A percentile compares a stretch with the other conserved stretches of the same genome.
phyloP scores from a whole-genome alignment of 768 basidiomycete species.

The Tylopilus felleus region DNA sequence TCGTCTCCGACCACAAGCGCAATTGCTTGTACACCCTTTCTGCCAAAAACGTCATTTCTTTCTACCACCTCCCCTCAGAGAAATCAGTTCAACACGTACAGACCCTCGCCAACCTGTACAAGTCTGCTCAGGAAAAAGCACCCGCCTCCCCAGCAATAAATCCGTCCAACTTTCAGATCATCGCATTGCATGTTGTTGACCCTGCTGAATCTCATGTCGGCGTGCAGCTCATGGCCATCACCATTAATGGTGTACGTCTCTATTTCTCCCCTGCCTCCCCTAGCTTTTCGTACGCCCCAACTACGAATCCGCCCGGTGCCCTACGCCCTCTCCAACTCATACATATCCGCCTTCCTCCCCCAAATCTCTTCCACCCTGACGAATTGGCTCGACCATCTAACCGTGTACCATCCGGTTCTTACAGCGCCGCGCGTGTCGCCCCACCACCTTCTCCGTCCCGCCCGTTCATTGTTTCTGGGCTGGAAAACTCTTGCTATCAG shows the following conservation, averaged over 20 bases:
- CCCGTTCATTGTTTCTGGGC: constrained; percentile 53
- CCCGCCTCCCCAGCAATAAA: constrained; percentile 72
- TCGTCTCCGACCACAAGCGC: constrained; percentile 65
- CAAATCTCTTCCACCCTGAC: constrained; percentile 74
- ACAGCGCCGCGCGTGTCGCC: constrained; percentile 42
- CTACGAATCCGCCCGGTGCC: constrained; percentile 25
- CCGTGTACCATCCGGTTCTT: constrained; percentile 40
- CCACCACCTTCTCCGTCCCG: constrained; percentile 46
- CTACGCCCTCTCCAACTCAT: constrained; percentile 55
- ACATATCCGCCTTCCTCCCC: constrained; percentile 78
- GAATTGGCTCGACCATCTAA: constrained; percentile 54
- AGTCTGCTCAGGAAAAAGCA: constrained; percentile 75
- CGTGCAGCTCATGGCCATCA: constrained; percentile 77
- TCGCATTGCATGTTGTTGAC: constrained; percentile 66
- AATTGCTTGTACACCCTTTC: constrained; percentile 79
- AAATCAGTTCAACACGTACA: constrained; percentile 71
- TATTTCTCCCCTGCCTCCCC: constrained; percentile 67
- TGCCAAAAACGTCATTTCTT: constrained; percentile 57
- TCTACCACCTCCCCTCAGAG: constrained; percentile 62
- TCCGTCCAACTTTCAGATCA: constrained; percentile 66
- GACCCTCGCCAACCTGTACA: constrained; percentile 70
- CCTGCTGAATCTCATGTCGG: constrained; percentile 63
- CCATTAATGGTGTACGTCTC: constrained; percentile 76
- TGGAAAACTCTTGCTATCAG: constrained; percentile 63
- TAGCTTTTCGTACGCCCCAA: constrained; percentile 47